Evolutionary conservation across 1,139 yeast genomes (phyloP), one percentile per base, ranked within the genome.

Genomic region (Casaregolazyma lundiana): DNA sequence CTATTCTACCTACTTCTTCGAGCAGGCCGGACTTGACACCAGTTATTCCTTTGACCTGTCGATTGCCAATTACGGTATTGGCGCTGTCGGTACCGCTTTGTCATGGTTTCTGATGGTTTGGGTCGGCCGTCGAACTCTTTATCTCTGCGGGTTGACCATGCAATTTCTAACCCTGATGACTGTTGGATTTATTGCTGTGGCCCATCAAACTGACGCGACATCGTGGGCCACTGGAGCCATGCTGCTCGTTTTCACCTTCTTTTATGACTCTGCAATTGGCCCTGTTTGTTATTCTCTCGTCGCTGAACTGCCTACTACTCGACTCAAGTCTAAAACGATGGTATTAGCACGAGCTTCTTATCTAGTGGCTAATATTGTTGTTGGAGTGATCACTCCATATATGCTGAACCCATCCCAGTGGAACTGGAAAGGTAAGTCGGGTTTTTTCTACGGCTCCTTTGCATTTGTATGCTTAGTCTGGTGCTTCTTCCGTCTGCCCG

Each of bases 401-500:
- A 73, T 79, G 81, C 68, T 80, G 58, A 77, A 77, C 60, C 77
- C 80, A 2, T 69, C 73, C 8, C 75, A 73, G 5, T 75, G 78
- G 73, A 70, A 75, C 56, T 73, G 79, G 79, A 68, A 71, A 46
- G 84, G 79, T 32, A 77, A 78, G 60, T 68, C 80, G 6, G 84
- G 78, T 1, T 76, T 77, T 58, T 70, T 79, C 56, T 78, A 76
- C 75, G 78, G 73, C 19, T 81, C 76, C 1, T 63, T 74, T 44
- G 65, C 74, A 19, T 48, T 72, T 4, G 18, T 65, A n/a, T 43
- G 43, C 3, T 18, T 48, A 6, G 42, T 54, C 17, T 58, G 80
- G 80, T 55, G 65, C 30, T 76, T 61, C 61, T 77, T 77, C 59
- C 72, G 75, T 41, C 65, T 78, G 46, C 84, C 84, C 6, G 84